Evolutionary conservation across 1,284 basidiomycete species (phyloP).

Genomic region (Cystobasidium slooffiae): DNA sequence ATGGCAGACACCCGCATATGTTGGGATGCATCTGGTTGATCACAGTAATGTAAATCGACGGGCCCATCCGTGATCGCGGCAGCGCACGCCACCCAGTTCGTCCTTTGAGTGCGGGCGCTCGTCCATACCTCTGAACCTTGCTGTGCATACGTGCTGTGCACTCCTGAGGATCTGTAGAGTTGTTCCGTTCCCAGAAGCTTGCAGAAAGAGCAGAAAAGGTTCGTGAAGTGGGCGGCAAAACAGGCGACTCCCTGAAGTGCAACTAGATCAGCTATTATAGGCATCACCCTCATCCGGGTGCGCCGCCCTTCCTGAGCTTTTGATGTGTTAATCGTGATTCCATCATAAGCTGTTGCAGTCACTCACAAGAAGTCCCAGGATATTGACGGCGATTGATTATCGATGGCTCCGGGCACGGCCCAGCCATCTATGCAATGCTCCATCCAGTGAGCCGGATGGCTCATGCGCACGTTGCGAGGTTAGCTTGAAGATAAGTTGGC

Average conservation of each 20-base stretch:
- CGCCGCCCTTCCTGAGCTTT: conserved; percentile 11
- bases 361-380: conserved; percentile 16
- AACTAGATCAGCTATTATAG: conserved; percentile 19
- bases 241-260: conserved; percentile 11
- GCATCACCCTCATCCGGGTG: conserved; percentile 14
- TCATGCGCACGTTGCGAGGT: conserved; percentile 11
- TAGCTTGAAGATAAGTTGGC: conserved; percentile 7
- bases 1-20: conserved; percentile 14
- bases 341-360: conserved; percentile 18
- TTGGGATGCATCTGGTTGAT: conserved; percentile 17
- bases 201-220: conserved; percentile 21
- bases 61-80: conserved; percentile 1
- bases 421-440: conserved; percentile 15
- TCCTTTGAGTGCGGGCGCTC: conserved; percentile 14
- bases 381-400: conserved; percentile 17
- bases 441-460: conserved; percentile 16
- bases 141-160: conserved; percentile 17
- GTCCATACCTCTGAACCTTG: conserved; percentile 15
- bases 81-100: conserved; percentile 6
- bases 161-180: conserved; percentile 15
- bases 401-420: conserved; percentile 12
- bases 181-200: conserved; percentile 15
- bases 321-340: conserved; percentile 6
- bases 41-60: conserved; percentile 13
- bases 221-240: conserved; percentile 11